Conservation (phyloP, 192 early-diverging fungal species). For the Phlyctochytrium planicorne region DNA sequence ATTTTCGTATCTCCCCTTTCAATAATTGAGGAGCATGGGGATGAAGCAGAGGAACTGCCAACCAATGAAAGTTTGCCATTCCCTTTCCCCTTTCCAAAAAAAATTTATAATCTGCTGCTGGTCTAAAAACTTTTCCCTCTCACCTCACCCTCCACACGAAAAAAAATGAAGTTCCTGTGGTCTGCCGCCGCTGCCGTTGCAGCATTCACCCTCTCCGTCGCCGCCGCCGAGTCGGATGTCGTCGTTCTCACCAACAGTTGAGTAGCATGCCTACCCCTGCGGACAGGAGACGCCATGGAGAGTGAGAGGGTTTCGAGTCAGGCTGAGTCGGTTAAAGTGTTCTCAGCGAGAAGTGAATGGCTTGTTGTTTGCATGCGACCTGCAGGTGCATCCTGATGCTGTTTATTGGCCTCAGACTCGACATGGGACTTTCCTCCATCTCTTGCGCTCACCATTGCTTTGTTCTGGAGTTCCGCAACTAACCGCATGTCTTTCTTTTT, state of each 20-base stretch:
- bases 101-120: no score
- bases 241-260: constrained; percentile 43
- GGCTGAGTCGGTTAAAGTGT: background rate
- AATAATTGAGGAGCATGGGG: no score
- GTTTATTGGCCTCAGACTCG: no score
- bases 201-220: constrained; percentile 13
- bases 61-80: no score
- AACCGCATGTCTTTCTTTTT: background rate
- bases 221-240: constrained; percentile 43
- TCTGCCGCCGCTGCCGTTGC: constrained; percentile 9
- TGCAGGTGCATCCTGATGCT: no score
- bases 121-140: no score
- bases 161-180: constrained; percentile 11
- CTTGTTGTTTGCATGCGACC: no score
- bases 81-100: no score
- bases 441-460: background rate
- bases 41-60: no score
- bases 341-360: no score
- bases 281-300: background rate
- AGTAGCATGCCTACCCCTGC: background rate
- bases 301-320: background rate
- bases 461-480: background rate
- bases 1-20: no score
- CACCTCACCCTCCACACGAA: background rate
- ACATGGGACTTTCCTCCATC: background rate